Conservation (phyloP, 345 rosid genomes). For the Eucalyptus tenuipes region DNA sequence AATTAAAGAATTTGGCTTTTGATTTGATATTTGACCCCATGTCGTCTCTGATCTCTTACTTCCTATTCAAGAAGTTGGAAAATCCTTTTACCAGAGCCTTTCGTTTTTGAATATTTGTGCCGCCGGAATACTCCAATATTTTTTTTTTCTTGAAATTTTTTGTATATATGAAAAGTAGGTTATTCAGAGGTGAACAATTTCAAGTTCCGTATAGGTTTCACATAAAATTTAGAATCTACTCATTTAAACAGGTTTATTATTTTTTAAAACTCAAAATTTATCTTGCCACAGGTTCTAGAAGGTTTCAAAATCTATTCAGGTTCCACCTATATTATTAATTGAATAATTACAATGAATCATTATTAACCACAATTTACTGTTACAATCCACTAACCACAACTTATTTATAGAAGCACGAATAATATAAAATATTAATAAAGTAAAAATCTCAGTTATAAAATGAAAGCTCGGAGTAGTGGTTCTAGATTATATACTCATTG, state of each 20-base stretch:
- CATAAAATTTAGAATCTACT: accelerated
- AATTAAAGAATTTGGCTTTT: background rate
- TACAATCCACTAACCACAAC: too few relatives aligned
- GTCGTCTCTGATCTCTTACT: background rate
- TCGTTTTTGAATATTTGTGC: background rate
- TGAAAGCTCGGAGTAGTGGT: too few relatives aligned
- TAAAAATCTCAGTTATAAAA: too few relatives aligned
- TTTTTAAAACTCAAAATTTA: too few relatives aligned
- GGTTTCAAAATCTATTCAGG: accelerated
- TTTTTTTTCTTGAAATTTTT: background rate
- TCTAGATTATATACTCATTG: accelerated
- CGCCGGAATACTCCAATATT: background rate
- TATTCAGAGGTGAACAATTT: accelerated
- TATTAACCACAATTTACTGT: accelerated
- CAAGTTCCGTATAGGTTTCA: accelerated
- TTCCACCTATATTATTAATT: too few relatives aligned
- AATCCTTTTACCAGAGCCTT: background rate
- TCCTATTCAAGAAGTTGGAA: background rate
- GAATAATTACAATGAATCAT: too few relatives aligned
- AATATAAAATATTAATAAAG: too few relatives aligned
- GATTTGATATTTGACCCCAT: background rate
- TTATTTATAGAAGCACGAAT: too few relatives aligned
- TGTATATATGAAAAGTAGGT: background rate
- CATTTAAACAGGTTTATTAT: too few relatives aligned
- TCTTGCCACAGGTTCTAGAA: accelerated